phyloP scores from a whole-genome alignment of 768 basidiomycete species.

The Floccularia luteovirens region DNA sequence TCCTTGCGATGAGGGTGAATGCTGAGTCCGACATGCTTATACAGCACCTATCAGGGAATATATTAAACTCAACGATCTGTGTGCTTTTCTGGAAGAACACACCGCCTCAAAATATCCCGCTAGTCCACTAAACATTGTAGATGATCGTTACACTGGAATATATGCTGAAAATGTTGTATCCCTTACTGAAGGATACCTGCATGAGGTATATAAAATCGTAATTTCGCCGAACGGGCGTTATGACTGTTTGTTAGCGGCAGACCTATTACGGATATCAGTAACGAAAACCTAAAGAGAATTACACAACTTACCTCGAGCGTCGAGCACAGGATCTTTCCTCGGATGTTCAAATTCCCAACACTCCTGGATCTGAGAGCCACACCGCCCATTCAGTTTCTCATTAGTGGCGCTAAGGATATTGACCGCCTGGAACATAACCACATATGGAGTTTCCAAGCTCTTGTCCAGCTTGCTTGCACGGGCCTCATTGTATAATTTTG shows the following conservation, averaged over 20 bases:
- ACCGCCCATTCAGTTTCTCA: conserved; percentile 51
- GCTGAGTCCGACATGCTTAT: conserved; percentile 84
- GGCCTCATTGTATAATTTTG: conserved; percentile 86
- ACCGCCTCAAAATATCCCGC: conserved; percentile 96
- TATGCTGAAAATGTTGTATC: neutral
- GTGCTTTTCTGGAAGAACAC: conserved; percentile 5
- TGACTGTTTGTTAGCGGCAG: conserved; percentile 93
- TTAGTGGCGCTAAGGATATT: conserved; percentile 81
- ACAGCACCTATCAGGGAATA: conserved; percentile 42
- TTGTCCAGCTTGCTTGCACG: conserved; percentile 57
- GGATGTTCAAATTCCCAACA: conserved; percentile 99
- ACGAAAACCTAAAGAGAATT: conserved; percentile 2
- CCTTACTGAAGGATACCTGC: conserved; percentile 80
- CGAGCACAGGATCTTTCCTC: conserved; percentile 66
- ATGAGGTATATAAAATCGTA: conserved; percentile 90
- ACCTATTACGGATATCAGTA: conserved; percentile 35
- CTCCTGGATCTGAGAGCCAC: conserved; percentile 82
- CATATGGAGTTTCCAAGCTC: conserved; percentile 90
- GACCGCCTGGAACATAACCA: conserved; percentile 96
- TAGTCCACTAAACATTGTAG: conserved; percentile 47
- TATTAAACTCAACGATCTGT: neutral
- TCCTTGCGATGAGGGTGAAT: conserved; percentile 91
- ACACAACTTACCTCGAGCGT: conserved; percentile 52
- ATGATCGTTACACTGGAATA: neutral
- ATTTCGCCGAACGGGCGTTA: conserved; percentile 80